Conservation (phyloP, 2,329 filamentous ascomycete species). For the Tolypocladium album region DNA sequence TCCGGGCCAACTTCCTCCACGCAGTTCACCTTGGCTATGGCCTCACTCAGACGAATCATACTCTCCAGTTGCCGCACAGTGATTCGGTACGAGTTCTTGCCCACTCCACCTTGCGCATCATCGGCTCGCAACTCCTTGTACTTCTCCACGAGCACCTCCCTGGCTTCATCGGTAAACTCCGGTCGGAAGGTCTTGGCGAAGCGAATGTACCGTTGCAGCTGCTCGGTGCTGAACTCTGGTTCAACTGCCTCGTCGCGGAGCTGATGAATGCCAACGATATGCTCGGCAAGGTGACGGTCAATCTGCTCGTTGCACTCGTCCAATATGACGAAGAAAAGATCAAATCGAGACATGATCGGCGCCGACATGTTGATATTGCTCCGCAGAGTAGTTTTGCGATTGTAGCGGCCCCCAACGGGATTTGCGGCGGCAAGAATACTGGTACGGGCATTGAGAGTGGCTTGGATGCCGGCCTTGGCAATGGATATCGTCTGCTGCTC, state of each 20-base stretch:
- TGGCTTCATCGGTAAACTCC: constrained; percentile 81
- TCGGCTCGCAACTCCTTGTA: constrained; percentile 94
- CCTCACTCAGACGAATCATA: constrained; percentile 89
- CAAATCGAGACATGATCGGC: constrained; percentile 98
- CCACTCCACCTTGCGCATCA: constrained; percentile 87
- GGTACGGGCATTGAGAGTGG: constrained; percentile 89
- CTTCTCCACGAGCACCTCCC: constrained; percentile 72
- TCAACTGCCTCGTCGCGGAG: constrained; percentile 83
- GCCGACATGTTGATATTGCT: constrained; percentile 98
- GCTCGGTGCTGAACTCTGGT: constrained; percentile 92
- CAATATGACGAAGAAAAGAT: constrained; percentile 94
- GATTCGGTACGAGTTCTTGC: constrained; percentile 92
- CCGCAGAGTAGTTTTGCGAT: constrained; percentile 86
- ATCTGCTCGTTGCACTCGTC: constrained; percentile 92
- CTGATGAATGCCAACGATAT: constrained; percentile 92
- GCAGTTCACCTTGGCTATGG: constrained; percentile 97
- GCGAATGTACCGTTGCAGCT: constrained; percentile 92
- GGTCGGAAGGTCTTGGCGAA: constrained; percentile 93
- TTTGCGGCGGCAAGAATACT: constrained; percentile 95
- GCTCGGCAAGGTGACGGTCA: constrained; percentile 82
- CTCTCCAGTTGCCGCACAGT: constrained; percentile 93
- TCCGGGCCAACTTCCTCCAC: constrained; percentile 76
- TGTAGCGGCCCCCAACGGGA: constrained; percentile 91
- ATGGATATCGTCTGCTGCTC: constrained; percentile 99
- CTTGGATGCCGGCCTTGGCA: constrained; percentile 95